Evolutionary conservation across 768 basidiomycete genomes (phyloP).

Genomic region (Tylopilus sp.): DNA sequence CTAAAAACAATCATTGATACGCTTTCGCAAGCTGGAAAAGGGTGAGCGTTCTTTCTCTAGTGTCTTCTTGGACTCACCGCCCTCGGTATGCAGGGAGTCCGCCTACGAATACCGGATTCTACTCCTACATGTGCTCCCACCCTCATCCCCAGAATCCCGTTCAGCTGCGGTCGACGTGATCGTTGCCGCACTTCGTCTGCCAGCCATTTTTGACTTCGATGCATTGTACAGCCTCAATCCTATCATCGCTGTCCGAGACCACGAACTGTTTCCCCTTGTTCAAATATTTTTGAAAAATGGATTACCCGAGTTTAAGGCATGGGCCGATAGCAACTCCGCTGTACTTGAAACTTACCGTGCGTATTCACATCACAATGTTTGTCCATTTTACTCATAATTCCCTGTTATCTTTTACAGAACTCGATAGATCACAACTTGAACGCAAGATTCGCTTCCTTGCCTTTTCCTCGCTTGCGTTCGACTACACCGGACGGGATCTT

Average conservation of each 20-base stretch:
- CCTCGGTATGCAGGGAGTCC: constrained; percentile 38
- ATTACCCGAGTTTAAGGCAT: constrained; percentile 57
- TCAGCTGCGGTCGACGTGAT: constrained; percentile 59
- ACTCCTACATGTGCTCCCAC: constrained; percentile 58
- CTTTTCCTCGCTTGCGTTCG: constrained; percentile 73
- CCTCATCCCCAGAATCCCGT: constrained; percentile 49
- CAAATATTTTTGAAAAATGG: constrained; percentile 70
- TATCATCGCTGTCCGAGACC: constrained; percentile 59
- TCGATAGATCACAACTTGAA: constrained; percentile 59
- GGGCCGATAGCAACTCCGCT: constrained; percentile 50
- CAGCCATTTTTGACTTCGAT: constrained; percentile 77
- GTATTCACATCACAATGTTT: constrained; percentile 10
- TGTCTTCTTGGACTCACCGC: neutral
- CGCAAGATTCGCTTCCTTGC: constrained; percentile 78
- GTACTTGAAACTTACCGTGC: constrained; percentile 57
- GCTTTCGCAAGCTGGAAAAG: constrained; percentile 52
- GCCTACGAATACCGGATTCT: constrained; percentile 65
- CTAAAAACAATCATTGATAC: constrained; percentile 60
- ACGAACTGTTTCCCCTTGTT: constrained; percentile 72
- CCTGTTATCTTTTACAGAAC: constrained; percentile 36
- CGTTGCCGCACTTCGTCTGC: constrained; percentile 60
- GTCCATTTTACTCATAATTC: neutral
- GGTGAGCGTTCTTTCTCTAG: constrained; percentile 43
- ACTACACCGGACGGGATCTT: constrained; percentile 70
- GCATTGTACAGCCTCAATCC: constrained; percentile 73